Evolutionary conservation across 2,329 filamentous ascomycete genomes (phyloP).

Genomic region (Hypoxylon sp.): DNA sequence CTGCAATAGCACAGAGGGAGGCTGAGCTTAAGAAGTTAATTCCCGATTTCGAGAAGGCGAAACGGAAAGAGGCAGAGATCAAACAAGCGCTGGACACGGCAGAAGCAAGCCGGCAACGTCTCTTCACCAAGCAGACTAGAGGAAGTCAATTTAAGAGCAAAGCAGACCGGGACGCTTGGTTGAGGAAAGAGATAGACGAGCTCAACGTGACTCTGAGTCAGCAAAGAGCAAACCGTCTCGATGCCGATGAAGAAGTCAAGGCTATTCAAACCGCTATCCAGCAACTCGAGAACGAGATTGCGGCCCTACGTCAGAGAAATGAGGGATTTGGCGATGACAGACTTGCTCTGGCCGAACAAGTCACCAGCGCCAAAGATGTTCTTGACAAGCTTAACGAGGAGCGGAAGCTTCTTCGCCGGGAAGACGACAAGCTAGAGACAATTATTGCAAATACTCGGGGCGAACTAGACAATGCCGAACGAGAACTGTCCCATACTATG

Average conservation of each 20-base stretch:
- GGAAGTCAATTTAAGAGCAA: slow-evolving; percentile 91
- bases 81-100: slow-evolving; percentile 81
- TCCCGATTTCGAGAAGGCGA: slow-evolving; percentile 82
- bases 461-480: slow-evolving; percentile 83
- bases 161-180: slow-evolving; percentile 86
- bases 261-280: slow-evolving; percentile 79
- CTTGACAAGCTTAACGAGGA: slow-evolving; percentile 87
- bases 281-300: slow-evolving; percentile 79
- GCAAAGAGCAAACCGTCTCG: slow-evolving; percentile 86
- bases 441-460: slow-evolving; percentile 81
- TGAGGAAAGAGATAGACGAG: slow-evolving; percentile 85
- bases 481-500: slow-evolving; percentile 85
- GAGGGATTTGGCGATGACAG: slow-evolving; percentile 84
- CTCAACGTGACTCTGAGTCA: slow-evolving; percentile 81
- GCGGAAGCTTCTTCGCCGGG: slow-evolving; percentile 87
- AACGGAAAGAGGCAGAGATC: slow-evolving; percentile 78
- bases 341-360: slow-evolving; percentile 78
- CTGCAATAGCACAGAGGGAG: slow-evolving; percentile 82
- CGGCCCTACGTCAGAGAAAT: slow-evolving; percentile 77
- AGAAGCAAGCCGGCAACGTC: slow-evolving; percentile 80
- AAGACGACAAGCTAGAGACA: slow-evolving; percentile 88
- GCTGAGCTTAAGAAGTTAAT: slow-evolving; percentile 80
- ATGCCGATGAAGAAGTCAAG: slow-evolving; percentile 85
- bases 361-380: slow-evolving; percentile 82
- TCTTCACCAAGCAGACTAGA: slow-evolving; percentile 93